These are phyloP conservation scores for Microsporum audouinii DNA, from an alignment of 2,329 filamentous ascomycete genomes.

Conservation along the genomic window DNA sequence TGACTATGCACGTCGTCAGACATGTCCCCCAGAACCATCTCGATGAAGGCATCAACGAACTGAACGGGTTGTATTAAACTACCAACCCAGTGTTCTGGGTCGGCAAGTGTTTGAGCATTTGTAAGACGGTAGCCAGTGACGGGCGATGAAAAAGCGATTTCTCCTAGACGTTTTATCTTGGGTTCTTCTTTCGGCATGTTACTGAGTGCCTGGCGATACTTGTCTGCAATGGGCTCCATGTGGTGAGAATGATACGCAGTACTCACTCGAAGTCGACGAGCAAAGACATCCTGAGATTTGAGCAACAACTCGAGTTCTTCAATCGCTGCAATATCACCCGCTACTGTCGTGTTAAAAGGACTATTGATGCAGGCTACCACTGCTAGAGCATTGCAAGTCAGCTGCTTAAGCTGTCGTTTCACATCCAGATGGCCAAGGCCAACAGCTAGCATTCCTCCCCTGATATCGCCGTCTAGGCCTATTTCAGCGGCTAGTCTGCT, in stretches of 20 bases:
- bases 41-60: constrained; percentile 15
- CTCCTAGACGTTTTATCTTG: not conserved
- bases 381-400: constrained; percentile 14
- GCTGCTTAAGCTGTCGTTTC: constrained; percentile 2
- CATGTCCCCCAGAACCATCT: not conserved
- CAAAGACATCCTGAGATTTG: constrained; percentile 19
- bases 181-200: not conserved
- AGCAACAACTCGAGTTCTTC: constrained; percentile 12
- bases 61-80: constrained; percentile 9
- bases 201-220: constrained; percentile 6
- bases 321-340: constrained; percentile 28
- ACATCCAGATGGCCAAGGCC: not conserved
- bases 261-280: constrained; percentile 16
- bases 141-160: constrained; percentile 9
- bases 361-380: constrained; percentile 21
- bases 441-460: not conserved
- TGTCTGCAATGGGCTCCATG: constrained; percentile 14
- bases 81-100: constrained; percentile 2
- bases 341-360: constrained; percentile 22
- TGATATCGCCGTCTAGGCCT: not conserved
- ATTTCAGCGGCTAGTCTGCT: constrained; percentile 19
- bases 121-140: not conserved
- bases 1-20: not conserved
- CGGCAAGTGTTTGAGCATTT: not conserved
- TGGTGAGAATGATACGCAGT: constrained; percentile 21